phyloP scores from a whole-genome alignment of 257 asterid species.

The Galeopsis tetrahit region DNA sequence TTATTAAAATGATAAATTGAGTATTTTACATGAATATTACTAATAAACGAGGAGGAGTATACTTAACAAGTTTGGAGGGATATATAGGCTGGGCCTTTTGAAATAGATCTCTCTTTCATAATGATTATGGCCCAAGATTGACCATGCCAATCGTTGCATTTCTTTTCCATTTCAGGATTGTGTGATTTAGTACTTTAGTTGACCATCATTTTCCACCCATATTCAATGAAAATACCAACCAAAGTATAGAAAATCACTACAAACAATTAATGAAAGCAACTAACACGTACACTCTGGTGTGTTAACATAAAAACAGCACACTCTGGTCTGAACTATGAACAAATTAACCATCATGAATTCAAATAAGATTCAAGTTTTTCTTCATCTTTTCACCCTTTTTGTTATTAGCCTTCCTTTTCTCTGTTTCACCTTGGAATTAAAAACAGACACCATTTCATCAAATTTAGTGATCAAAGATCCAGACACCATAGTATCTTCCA shows the following conservation, averaged over 20 bases:
- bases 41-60: no score
- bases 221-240: not conserved
- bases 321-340: constrained; percentile 7
- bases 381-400: constrained; percentile 14
- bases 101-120: constrained; percentile 31
- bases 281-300: not conserved
- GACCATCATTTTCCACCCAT: not conserved
- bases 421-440: constrained; percentile 27
- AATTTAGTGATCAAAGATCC: constrained; percentile 34
- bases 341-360: not conserved
- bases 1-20: no score
- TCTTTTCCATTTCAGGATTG: no score
- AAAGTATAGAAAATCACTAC: not conserved
- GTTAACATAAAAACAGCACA: not conserved
- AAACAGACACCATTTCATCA: constrained; percentile 39
- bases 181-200: not conserved
- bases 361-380: not conserved
- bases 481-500: constrained; percentile 29
- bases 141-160: constrained; percentile 30
- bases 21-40: no score
- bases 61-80: no score
- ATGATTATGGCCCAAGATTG: not conserved
- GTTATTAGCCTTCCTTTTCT: constrained; percentile 21
- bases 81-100: no score
- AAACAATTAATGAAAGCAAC: not conserved